Base-by-base conservation (phyloP, 345 rosid genomes). In the Euphorbia pulcherrima region DNA sequence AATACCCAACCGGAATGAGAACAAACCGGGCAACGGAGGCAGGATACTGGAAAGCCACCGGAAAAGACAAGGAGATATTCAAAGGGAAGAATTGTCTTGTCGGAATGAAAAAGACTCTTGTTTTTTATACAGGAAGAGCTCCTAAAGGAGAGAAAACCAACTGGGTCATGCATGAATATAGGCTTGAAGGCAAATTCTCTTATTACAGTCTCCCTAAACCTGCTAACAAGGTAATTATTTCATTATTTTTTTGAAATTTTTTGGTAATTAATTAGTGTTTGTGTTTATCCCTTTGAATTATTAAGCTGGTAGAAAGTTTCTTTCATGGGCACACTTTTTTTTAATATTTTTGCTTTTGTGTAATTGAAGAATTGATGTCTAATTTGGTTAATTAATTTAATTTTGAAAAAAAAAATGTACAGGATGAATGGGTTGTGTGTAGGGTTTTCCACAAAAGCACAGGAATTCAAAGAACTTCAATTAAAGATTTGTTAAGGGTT, bases 101-200 rank as follows among this genome's bases (percentile, higher is more conserved):
- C 60, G 99, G 99, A 59, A 94, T 94, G 99, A 94, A 94, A 87
- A 94, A 94, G 83, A 94, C 99, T 2, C 97, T 94, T 71, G 99
- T 94, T 26, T 94, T 94, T 75, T 94, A 94, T 81, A 78, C 3
- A 76, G 99, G 99, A 11, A 82, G 99, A 83, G 99, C 99, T 46
- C 99, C 99, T 0, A 94, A 83, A 80, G 99, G 99, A 48, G 99
- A 89, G 82, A 94, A 94, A 72, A 81, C 89, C 26, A 91, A 85
- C 53, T 94, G 99, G 99, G 92, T 94, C 28, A 91, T 91, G 95
- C 99, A 94, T 82, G 99, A 94, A 60, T 94, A 71, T 54, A 85
- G 99, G 46, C 87, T 94, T 23, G 96, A 94, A 67, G 99, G 96
- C 75, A 83, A 84, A 76, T 83, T 85, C 81, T 82, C 93, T 10